Evolutionary conservation across 495 filamentous ascomycete genomes (phyloP).

Genomic region (Copromyces sp.): DNA sequence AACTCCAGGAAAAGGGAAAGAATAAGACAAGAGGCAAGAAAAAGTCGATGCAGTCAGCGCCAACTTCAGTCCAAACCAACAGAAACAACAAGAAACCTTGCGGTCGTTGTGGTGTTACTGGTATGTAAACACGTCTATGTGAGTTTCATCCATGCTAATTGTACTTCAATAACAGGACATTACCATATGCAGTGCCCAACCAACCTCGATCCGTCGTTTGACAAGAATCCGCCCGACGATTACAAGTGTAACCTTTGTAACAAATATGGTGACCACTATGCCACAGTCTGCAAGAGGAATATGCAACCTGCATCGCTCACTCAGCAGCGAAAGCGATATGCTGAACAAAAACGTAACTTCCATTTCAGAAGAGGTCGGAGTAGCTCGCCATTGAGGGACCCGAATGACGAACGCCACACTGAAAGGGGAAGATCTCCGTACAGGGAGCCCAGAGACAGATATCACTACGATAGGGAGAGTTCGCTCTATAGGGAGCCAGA

Average conservation of each 20-base stretch:
- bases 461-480: not conserved
- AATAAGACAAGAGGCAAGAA: not conserved
- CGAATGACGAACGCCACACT: not conserved
- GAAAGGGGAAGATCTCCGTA: not conserved
- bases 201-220: conserved; percentile 27
- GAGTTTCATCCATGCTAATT: not conserved
- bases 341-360: not conserved
- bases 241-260: conserved; percentile 31
- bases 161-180: conserved; percentile 25
- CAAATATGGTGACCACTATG: conserved; percentile 20
- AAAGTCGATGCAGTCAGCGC: not conserved
- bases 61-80: not conserved
- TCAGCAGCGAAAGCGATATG: conserved; percentile 6
- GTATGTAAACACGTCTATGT: conserved; percentile 9
- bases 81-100: conserved; percentile 15
- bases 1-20: not conserved
- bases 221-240: conserved; percentile 12
- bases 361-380: not conserved
- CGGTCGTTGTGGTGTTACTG: conserved; percentile 24
- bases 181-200: conserved; percentile 30
- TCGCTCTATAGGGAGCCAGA: conserved; percentile 4
- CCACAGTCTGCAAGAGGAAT: conserved; percentile 26
- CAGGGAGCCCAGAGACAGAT: not conserved
- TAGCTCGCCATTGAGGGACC: not conserved
- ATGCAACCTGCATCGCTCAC: conserved; percentile 16